Base-by-base conservation (phyloP, 441 rosid species). In the Mallotus japonicus region DNA sequence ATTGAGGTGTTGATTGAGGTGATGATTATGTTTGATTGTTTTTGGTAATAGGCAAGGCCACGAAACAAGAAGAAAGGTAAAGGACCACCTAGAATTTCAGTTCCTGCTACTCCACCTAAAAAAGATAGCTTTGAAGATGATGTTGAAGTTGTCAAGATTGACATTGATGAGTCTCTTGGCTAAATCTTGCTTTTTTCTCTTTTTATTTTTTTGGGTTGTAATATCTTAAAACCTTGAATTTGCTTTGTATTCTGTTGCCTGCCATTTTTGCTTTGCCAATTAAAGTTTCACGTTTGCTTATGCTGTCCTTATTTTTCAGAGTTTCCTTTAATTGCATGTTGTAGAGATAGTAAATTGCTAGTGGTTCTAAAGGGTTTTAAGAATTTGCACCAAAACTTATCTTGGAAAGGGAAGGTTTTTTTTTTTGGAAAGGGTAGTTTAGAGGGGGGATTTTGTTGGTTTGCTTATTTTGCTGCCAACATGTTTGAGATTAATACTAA, bases 51-150 rank as follows among this genome's bases (percentile, higher is more conserved):
- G 98, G 92, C 93, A 66, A 90, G 96, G 88, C 95, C 93, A 56
- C 75, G 97, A 70, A 54, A 88, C 85, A 93, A 91, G 94, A 91
- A 75, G 76, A 93, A 91, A 73, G 96, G 97, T 58, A 86, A 96
- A 78, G 96, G 96, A 4, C 97, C 94, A 2, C 89, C 91, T 24
- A 85, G 92, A 46, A 84, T 91, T 60, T 77, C 85, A n/a, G 86
- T 81, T 8, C 98, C 98, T 64, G 79, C 92, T 28, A 73, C 91
- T 42, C 91, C 93, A 1, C 86, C 87, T 32, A 83, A 80, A 85
- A 86, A 84, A 65, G 93, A 89, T 79, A 79, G 78, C 76, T 83
- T 79, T 77, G 92, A 84, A 51, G 88, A 86, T 54, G 87, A 71
- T 37, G 40, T 37, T 34, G 89, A 84, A 77, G 80, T 83, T 79